Base-by-base conservation (phyloP, 2,329 filamentous ascomycete genomes). In the Cladosporium sp. region DNA sequence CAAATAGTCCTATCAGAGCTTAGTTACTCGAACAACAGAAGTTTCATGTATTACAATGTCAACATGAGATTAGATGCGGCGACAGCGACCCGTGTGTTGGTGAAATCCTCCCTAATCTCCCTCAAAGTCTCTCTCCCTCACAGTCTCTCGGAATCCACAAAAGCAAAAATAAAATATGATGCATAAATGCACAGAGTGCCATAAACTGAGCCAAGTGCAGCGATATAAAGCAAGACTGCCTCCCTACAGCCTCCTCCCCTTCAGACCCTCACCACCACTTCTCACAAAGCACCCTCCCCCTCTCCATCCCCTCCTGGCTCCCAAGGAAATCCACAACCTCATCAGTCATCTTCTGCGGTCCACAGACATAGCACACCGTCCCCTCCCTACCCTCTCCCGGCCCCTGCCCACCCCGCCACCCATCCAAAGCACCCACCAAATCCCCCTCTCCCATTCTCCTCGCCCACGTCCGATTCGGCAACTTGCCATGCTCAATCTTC, bases 291-390 rank as follows among this genome's bases (percentile, higher is more conserved):
- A 80, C 77, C 25, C 69, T 66, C 36, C 73, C 71, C 17, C 66
- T 59, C 20, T 62, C 61, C 62, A 80, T 73, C 8, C 74, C 70
- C 4, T 71, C 63, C 61, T 75, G 71, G 28, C 62, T 65, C 42
- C 66, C 64, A 57, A 79, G 57, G 50, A 72, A 73, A 5, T 69
- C 68, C 4, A 79, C 77, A 47, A 77, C 66, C 40, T 73, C 68
- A 61, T 80, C 78, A 4, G 77, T 79, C 75, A 80, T 79, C 45
- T 64, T 66, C 20, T 74, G 73, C 19, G 77, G 77, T 1, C 78
- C 78, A 58, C 78, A 80, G 5, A 80, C 74, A 62, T 78, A 80
- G 56, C 72, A 75, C 1, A 79, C 68, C 0, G 75, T 75, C 9
- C 64, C 63, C 48, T 64, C 61, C 39, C 74, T 70, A 50, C 72